Evolutionary conservation across 495 filamentous ascomycete species (phyloP), one percentile per base, ranked within the genome.

Genomic region (Penicillium macrosclerotiorum): DNA sequence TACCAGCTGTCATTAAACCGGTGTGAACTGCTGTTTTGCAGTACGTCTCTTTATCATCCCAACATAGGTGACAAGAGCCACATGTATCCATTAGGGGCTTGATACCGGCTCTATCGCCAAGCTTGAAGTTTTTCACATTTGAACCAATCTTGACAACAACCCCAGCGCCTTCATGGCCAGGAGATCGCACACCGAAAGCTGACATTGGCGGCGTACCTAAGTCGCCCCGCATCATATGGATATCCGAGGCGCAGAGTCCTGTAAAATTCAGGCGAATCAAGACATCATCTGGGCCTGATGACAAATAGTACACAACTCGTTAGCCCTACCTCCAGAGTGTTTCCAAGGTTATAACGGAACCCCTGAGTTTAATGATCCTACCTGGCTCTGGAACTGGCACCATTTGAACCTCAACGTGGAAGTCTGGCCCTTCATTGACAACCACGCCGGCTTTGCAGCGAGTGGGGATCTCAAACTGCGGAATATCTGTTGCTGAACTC

Each of bases 91-190:
- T 63, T 14, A 80, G 59, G 23, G 77, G 82, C 47, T 80, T 82
- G 44, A 79, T 68, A 8, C 82, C 82, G 4, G 71, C 81, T 12
- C 80, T 67, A 52, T 83, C 79, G 17, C 83, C 83, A 3, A 78
- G 46, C 34, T 79, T 75, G 48, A 80, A 74, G 27, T 63, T 72
- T 46, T 69, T 78, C 20, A 80, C 75, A 12, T 75, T 71, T 17
- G 54, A 45, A 2, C 78, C 78, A 3, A 79, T 46, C 25, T 78
- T 71, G 4, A 79, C 77, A 3, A 82, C 73, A 0, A 80, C 65
- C 4, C 78, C 78, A 5, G 76, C 76, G 18, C 78, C 77, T 59
- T 82, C 77, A 50, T 82, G 78, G 9, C 78, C 78, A 0, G 78
- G 67, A 16, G 71, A 80, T 11, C 67, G 65, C 1, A 67, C 65